Evolutionary conservation across 371 early-diverging fungal species (phyloP), one percentile per base, ranked within the genome.

Genomic region (Mucor lusitanicus): DNA sequence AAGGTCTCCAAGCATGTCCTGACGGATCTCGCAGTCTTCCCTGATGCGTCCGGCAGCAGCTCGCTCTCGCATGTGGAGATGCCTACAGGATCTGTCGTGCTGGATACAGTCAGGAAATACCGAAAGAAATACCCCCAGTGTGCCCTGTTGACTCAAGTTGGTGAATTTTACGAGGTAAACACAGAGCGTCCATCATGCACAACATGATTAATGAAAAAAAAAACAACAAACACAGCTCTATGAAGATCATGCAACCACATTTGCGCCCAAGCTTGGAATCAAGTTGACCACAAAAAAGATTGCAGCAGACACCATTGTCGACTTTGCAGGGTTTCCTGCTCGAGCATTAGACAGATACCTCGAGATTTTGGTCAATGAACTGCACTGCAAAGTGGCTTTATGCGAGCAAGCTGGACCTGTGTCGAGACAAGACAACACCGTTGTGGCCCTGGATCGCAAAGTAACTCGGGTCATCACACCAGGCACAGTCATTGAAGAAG

Each of bases 141-240:
- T 67, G 90, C 96, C 12, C 76, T 96, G 3, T 81, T 97, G 21
- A 87, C 92, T n/a, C 92, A 95, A 70, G 96, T 97, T 12, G 98
- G 98, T 19, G 91, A 92, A 57, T 97, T 98, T 72, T 98, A 94
- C 70, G 98, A 98, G 84, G 89, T 90, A 85, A 59, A 40, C 40
- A 30, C n/a, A 19, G 6, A 28, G 6, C 48, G 6, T 19, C 8
- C 17, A 4, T 3, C 46, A 46, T 21, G 46, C 27, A 54, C 13
- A 54, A 2, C n/a, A 30, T 33, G 13, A 15, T 25, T 19, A 59
- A 9, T n/a, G n/a, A n/a, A n/a, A n/a, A n/a, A n/a, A n/a, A 23
- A 25, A 54, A 6, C 17, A 25, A 27, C 15, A 30, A 54, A 30
- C 6, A 88, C 7, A 88, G 89, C 65, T 92, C n/a, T 94, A 93